Conservation (phyloP, 768 basidiomycete species). For the Hygrocybe coccinea region DNA sequence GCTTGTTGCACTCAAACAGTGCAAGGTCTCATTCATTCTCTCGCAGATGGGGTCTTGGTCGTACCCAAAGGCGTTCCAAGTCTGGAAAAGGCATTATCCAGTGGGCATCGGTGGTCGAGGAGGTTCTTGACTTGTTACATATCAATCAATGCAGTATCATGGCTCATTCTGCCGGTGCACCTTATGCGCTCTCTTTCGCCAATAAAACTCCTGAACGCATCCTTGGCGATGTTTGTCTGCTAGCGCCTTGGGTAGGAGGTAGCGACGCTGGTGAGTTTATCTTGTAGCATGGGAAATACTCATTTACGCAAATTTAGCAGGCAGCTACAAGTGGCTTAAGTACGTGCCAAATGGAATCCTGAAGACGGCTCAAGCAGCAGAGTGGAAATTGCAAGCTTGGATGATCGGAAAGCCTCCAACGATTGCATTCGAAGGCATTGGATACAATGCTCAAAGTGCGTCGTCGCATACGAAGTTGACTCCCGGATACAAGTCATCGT, state of each 20-base stretch:
- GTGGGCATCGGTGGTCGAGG: conserved; percentile 88
- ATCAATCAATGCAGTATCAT: conserved; percentile 82
- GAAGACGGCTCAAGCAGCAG: conserved; percentile 93
- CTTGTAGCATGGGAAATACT: background rate
- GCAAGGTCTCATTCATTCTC: conserved; percentile 12
- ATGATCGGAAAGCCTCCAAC: conserved; percentile 94
- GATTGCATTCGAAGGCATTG: conserved; percentile 79
- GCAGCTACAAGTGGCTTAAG: conserved; percentile 93
- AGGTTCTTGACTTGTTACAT: conserved; percentile 76
- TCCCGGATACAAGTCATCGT: conserved; percentile 21
- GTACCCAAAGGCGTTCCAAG: conserved; percentile 67
- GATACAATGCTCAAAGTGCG: conserved; percentile 52
- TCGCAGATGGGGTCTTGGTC: conserved; percentile 85
- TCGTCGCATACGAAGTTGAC: conserved; percentile 17
- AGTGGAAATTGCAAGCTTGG: conserved; percentile 97
- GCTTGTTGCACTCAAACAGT: conserved; percentile 16
- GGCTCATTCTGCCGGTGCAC: conserved; percentile 94
- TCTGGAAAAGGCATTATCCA: conserved; percentile 76
- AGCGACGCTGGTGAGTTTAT: conserved; percentile 71
- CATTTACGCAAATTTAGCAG: conserved; percentile 30
- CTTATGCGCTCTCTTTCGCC: conserved; percentile 87
- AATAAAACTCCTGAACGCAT: conserved; percentile 71
- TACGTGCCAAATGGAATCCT: conserved; percentile 91
- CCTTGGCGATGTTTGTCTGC: conserved; percentile 75
- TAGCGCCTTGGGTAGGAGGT: conserved; percentile 96